Evolutionary conservation across 371 early-diverging fungal species (phyloP).

Genomic region (Mortierella sp.): DNA sequence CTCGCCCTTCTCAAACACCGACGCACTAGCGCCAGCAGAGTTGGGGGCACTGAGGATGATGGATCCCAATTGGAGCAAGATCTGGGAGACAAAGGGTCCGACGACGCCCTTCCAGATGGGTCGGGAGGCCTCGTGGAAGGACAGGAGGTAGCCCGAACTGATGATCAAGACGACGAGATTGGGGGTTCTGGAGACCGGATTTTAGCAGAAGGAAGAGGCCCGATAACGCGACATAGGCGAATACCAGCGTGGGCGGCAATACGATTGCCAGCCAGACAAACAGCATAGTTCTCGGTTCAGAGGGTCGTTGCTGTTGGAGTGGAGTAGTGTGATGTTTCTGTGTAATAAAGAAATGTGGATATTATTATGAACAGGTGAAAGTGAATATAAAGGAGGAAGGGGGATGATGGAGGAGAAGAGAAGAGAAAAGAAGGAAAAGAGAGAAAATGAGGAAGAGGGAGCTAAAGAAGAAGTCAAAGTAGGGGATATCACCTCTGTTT

Average conservation of each 20-base stretch:
- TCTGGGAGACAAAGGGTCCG: conserved; percentile 41
- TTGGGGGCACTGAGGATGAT: conserved; percentile 21
- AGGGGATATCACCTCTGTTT: too few species aligned
- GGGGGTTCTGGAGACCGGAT: conserved; percentile 45
- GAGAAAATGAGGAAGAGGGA: not conserved
- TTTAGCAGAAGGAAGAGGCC: conserved; percentile 42
- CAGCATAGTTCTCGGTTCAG: conserved; percentile 25
- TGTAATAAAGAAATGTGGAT: not conserved
- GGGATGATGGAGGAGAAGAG: not conserved
- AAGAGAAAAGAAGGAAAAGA: not conserved
- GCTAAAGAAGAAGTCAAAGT: not conserved
- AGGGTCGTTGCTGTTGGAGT: not conserved
- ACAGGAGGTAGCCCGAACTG: conserved; percentile 43
- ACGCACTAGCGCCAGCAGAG: not conserved
- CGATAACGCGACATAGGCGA: conserved; percentile 51
- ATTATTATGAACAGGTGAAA: too few species aligned
- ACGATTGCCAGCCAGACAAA: conserved; percentile 50
- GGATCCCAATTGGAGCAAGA: conserved; percentile 40
- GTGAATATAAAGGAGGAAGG: not conserved
- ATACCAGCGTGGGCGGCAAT: conserved; percentile 50
- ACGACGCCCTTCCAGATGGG: conserved; percentile 43
- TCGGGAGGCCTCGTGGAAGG: conserved; percentile 48
- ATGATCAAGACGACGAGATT: conserved; percentile 48
- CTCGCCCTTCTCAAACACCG: not conserved
- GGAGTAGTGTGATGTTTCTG: not conserved